phyloP scores from a whole-genome alignment of 768 basidiomycete genomes.

The Leccinum subgranulosum region DNA sequence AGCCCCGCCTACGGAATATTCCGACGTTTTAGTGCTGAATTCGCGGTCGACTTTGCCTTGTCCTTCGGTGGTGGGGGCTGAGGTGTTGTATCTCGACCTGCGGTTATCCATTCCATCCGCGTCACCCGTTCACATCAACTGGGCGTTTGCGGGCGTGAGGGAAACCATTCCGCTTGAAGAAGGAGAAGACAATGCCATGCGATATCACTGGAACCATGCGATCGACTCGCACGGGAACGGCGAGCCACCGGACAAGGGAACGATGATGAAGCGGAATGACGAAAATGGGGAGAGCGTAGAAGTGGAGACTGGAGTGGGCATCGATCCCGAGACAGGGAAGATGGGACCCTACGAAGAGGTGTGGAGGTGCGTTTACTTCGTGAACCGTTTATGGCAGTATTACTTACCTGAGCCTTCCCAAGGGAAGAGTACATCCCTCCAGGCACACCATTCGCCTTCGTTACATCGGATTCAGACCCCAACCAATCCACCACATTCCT shows the following conservation, averaged over 20 bases:
- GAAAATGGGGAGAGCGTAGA: slow-evolving; percentile 7
- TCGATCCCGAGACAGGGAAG: slow-evolving; percentile 14
- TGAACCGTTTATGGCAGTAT: neutral
- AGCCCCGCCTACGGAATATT: slow-evolving; percentile 14
- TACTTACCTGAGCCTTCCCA: neutral
- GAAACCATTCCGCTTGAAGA: slow-evolving; percentile 3
- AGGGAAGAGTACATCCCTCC: slow-evolving; percentile 8
- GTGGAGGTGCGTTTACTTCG: slow-evolving; percentile 13
- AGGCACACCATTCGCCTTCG: slow-evolving; percentile 15
- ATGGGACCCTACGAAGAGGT: slow-evolving; percentile 18
- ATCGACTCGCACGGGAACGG: slow-evolving; percentile 16
- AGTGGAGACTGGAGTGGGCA: slow-evolving; percentile 14
- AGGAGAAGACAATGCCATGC: neutral
- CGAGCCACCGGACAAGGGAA: slow-evolving; percentile 13
- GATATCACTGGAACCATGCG: slow-evolving; percentile 14
- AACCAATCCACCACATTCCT: slow-evolving; percentile 16
- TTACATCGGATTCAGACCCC: slow-evolving; percentile 8
- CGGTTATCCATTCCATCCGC: slow-evolving; percentile 7
- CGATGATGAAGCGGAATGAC: slow-evolving; percentile 1
- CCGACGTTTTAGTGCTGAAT: slow-evolving; percentile 19
- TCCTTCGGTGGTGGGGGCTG: neutral
- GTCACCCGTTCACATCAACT: neutral
- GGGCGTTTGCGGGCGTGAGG: slow-evolving; percentile 16
- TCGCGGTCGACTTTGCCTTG: slow-evolving; percentile 12
- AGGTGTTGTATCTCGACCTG: slow-evolving; percentile 19